phyloP scores from a whole-genome alignment of 2,329 filamentous ascomycete genomes.

The Ilyonectria sp. region DNA sequence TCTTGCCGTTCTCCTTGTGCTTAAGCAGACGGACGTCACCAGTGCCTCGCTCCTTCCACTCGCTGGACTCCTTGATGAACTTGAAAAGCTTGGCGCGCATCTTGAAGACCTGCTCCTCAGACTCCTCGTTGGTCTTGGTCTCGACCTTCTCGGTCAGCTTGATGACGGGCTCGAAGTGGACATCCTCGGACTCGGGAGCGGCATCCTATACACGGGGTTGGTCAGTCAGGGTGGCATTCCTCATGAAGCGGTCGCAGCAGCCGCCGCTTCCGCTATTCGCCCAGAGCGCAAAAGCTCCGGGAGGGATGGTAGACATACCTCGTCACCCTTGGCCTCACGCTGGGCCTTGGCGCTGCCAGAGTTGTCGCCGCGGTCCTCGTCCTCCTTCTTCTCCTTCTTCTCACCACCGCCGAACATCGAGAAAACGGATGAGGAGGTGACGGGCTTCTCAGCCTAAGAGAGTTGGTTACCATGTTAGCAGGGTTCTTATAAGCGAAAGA shows the following conservation, averaged over 20 bases:
- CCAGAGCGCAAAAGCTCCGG: neutral
- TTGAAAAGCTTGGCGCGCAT: conserved; percentile 99
- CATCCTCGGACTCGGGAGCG: conserved; percentile 88
- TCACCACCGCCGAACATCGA: conserved; percentile 99
- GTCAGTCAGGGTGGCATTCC: conserved; percentile 12
- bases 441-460: conserved; percentile 53
- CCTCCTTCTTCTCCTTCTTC: conserved; percentile 96
- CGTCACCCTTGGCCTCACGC: conserved; percentile 72
- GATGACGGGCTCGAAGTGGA: conserved; percentile 97
- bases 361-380: conserved; percentile 85
- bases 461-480: conserved; percentile 9
- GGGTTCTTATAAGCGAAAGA: neutral
- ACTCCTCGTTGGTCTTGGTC: conserved; percentile 97
- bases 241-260: conserved; percentile 14
- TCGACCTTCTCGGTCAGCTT: conserved; percentile 97
- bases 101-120: conserved; percentile 98
- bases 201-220: conserved; percentile 70
- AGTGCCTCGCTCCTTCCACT: conserved; percentile 99
- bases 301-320: conserved; percentile 59
- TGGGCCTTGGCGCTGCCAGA: conserved; percentile 91
- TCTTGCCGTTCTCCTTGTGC: conserved; percentile 99
- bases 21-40: conserved; percentile 96
- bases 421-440: conserved; percentile 81
- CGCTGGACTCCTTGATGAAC: conserved; percentile 90
- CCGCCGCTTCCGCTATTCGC: too few relatives aligned